These are phyloP conservation scores for Gautieria morchelliformis DNA, from an alignment of 768 basidiomycete genomes.

Conservation along the genomic window DNA sequence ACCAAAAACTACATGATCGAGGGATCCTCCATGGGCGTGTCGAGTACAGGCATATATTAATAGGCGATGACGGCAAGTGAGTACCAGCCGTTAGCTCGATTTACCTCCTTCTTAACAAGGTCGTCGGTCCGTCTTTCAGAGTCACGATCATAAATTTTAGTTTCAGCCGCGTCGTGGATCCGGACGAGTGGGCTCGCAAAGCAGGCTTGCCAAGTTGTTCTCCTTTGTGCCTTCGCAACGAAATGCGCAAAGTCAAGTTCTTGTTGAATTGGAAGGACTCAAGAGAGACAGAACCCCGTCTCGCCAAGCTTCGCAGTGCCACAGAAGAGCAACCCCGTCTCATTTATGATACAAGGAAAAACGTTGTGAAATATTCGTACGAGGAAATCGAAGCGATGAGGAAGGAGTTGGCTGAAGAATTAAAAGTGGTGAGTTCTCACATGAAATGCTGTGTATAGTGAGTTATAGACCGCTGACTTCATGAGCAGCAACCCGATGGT, in stretches of 20 bases:
- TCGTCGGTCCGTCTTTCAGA: neutral
- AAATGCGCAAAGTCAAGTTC: slow-evolving; percentile 48
- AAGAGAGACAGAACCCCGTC: slow-evolving; percentile 22
- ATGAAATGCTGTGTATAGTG: too few relatives aligned
- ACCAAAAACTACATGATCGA: slow-evolving; percentile 35
- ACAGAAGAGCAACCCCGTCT: too few relatives aligned
- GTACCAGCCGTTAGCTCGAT: neutral
- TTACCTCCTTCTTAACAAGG: neutral
- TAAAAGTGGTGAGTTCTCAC: too few relatives aligned
- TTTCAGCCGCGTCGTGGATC: slow-evolving; percentile 23
- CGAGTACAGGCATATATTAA: slow-evolving; percentile 42
- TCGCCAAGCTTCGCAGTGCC: neutral
- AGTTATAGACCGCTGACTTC: too few relatives aligned
- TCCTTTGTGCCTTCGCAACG: slow-evolving; percentile 33
- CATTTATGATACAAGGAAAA: neutral
- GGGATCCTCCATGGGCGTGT: slow-evolving; percentile 42
- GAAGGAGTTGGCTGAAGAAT: neutral
- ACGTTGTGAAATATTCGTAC: neutral
- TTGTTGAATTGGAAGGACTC: slow-evolving; percentile 38
- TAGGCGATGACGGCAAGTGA: slow-evolving; percentile 39
- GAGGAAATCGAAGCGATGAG: neutral
- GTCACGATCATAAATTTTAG: slow-evolving; percentile 51
- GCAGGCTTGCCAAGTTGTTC: slow-evolving; percentile 26
- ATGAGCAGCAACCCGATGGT: too few relatives aligned
- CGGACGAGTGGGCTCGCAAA: slow-evolving; percentile 20